Base-by-base conservation (phyloP, 2,329 filamentous ascomycete species). In the Bipolaris bicolor region DNA sequence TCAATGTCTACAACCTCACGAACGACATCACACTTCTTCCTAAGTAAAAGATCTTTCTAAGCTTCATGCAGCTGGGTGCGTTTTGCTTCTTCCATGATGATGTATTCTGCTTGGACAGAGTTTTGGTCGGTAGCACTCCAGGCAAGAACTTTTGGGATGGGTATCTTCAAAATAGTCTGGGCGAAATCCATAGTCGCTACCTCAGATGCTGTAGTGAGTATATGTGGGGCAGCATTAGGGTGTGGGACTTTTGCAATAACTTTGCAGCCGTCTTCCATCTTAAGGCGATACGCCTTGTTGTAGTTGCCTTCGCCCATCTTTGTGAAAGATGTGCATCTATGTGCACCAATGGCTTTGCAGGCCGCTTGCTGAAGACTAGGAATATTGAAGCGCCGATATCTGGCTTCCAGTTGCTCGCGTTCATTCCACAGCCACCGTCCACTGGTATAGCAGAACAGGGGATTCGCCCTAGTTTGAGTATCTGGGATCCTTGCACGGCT, bases 71-170 rank as follows among this genome's bases (percentile, higher is more conserved):
- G 64, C 50, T 63, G 66, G 34, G 54, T 55, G 9, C 69, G 66
- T 58, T 37, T 58, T n/a, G 66, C 70, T 65, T 68, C 63, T 60
- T 72, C 69, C 69, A 71, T 72, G 55, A 73, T 68, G 16, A 73
- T 73, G 39, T 72, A 73, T 65, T 73, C 70, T 43, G 69, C 57
- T 36, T 61, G 50, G 20, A 73, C 65, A 48, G 68, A 62, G 41
- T 70, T 71, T 36, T 67, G 36, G n/a, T 57, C 53, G 18, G 57
- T 59, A 41, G 64, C 62, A 55, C 58, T 68, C 67, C 66, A 73
- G 43, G 60, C 62, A 36, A 71, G 60, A 24, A 73, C 62, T 54
- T 58, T 57, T 41, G 70, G 70, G 24, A 69, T 64, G 2, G 69
- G 68, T 52, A 74, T 31, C 47, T 59, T 49, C 48, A 70, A 54